Evolutionary conservation across 2,329 filamentous ascomycete species (phyloP).

Genomic region (Salinomyces thailandicus): DNA sequence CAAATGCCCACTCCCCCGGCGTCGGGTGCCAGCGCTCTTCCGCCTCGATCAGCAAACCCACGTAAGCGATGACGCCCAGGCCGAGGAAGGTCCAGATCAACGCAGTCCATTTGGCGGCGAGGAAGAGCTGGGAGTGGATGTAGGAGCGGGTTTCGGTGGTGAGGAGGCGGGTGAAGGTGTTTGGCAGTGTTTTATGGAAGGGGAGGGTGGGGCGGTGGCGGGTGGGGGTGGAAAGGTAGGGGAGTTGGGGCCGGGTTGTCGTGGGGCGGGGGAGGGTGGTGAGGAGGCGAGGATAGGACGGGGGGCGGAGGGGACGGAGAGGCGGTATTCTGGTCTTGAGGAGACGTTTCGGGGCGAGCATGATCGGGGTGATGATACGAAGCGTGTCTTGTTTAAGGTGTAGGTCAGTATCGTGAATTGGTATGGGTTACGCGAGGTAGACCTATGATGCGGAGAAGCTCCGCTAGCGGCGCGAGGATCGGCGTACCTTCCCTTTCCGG

Average conservation of each 20-base stretch:
- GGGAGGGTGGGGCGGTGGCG: slow-evolving; percentile 7
- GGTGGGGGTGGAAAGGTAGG: slow-evolving; percentile 52
- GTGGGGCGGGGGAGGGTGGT: slow-evolving; percentile 43
- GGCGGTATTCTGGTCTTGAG: slow-evolving; percentile 5
- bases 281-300: slow-evolving; percentile 39
- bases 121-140: slow-evolving; percentile 59
- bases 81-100: slow-evolving; percentile 54
- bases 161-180: slow-evolving; percentile 53
- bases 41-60: slow-evolving; percentile 61
- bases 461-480: neutral
- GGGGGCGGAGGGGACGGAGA: slow-evolving; percentile 8
- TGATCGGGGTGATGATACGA: too few species aligned
- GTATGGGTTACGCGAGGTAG: too few species aligned
- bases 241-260: slow-evolving; percentile 50
- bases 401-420: too few species aligned
- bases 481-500: neutral
- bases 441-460: neutral
- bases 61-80: slow-evolving; percentile 50
- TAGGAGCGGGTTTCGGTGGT: slow-evolving; percentile 67
- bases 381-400: too few species aligned
- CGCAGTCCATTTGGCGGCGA: slow-evolving; percentile 58
- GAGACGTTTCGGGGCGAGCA: slow-evolving; percentile 1
- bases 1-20: slow-evolving; percentile 68
- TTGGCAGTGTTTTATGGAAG: slow-evolving; percentile 11
- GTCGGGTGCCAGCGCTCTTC: slow-evolving; percentile 69